Evolutionary conservation across 108 stramenopile species (phyloP).

Genomic region (Stephanodiscus minutulus): DNA sequence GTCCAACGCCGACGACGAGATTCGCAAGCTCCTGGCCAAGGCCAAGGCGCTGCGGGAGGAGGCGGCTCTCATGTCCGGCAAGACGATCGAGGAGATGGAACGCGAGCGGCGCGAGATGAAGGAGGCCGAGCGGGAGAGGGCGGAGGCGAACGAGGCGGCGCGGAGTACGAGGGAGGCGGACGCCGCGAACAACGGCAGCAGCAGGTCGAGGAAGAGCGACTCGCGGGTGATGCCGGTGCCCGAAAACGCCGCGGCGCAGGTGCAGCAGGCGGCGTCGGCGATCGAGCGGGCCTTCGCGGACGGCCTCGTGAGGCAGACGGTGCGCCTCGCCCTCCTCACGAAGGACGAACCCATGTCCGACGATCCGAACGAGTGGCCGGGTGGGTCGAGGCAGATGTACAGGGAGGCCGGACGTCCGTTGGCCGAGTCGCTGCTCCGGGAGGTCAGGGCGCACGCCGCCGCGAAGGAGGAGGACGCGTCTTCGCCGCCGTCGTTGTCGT

Average conservation of each 20-base stretch:
- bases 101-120: conserved; percentile 58
- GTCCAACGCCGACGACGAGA: conserved; percentile 46
- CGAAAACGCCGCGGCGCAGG: conserved; percentile 60
- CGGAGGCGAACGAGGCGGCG: conserved; percentile 20
- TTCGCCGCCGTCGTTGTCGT: background rate
- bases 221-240: conserved; percentile 41
- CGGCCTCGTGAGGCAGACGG: conserved; percentile 70
- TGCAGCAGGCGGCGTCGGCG: conserved; percentile 69
- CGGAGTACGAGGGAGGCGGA: conserved; percentile 17
- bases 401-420: conserved; percentile 74
- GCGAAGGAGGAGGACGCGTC: background rate
- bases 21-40: conserved; percentile 56
- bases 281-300: conserved; percentile 77
- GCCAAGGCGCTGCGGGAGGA: conserved; percentile 72
- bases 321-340: conserved; percentile 71
- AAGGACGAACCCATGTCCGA: conserved; percentile 59
- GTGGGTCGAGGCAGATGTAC: conserved; percentile 87
- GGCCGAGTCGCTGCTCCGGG: conserved; percentile 61
- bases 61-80: conserved; percentile 74
- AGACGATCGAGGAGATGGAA: conserved; percentile 73
- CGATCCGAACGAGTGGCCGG: conserved; percentile 74
- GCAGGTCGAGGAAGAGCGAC: background rate
- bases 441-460: conserved; percentile 46
- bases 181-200: background rate
- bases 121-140: conserved; percentile 27